These are phyloP conservation scores for Ilex paraguariensis DNA, from an alignment of 305 asterid genomes.

Conservation along the genomic window DNA sequence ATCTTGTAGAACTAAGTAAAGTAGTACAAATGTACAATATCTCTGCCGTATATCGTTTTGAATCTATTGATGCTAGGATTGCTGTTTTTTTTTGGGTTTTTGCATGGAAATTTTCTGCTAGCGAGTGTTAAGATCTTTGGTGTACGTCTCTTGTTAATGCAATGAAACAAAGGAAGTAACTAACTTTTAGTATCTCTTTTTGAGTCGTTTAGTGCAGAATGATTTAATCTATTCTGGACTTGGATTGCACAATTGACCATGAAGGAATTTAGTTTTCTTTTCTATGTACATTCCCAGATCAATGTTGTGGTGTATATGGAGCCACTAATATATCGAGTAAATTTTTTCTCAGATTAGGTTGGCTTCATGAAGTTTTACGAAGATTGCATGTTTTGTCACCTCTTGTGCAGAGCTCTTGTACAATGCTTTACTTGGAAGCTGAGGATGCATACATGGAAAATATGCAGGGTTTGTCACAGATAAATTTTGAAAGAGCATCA, in stretches of 20 bases:
- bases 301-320: too few relatives aligned
- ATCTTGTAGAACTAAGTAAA: too few relatives aligned
- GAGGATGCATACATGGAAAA: conserved; percentile 38
- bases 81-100: too few relatives aligned
- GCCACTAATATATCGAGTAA: too few relatives aligned
- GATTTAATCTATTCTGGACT: not conserved
- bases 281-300: not conserved
- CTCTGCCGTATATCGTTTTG: not conserved
- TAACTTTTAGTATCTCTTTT: too few relatives aligned
- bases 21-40: too few relatives aligned
- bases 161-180: too few relatives aligned
- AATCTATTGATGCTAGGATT: not conserved
- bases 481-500: not conserved
- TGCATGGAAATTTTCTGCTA: too few relatives aligned
- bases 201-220: not conserved
- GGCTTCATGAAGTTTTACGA: not conserved
- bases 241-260: not conserved
- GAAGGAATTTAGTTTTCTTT: not conserved
- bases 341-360: not conserved
- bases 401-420: conserved; percentile 68
- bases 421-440: conserved; percentile 57
- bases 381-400: not conserved
- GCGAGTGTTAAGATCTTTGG: too few relatives aligned
- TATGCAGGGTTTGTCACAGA: conserved; percentile 22
- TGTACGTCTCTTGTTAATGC: too few relatives aligned